Conservation (phyloP, 768 basidiomycete species). For the Amanita subjunquillea region DNA sequence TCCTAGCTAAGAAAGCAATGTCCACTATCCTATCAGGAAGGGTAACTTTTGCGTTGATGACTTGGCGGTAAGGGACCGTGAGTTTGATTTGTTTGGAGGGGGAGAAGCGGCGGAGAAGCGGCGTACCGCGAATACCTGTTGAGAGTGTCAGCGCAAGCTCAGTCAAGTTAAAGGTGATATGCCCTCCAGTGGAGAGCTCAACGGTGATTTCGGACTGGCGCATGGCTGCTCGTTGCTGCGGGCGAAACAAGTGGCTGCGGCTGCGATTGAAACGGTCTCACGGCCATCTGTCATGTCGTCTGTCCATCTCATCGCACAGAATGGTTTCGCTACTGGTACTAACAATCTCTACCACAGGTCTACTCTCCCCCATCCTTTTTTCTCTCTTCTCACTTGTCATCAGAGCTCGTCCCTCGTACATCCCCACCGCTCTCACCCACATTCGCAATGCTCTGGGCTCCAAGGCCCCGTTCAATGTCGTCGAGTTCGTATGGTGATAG, state of each 20-base stretch:
- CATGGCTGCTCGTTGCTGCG: not conserved
- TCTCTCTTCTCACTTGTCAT: not conserved
- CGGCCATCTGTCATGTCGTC: constrained; percentile 16
- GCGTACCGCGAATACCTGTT: constrained; percentile 7
- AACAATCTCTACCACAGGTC: constrained; percentile 77
- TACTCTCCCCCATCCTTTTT: constrained; percentile 4
- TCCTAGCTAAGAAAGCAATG: constrained; percentile 41
- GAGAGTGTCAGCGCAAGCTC: constrained; percentile 9
- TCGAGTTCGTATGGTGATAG: constrained; percentile 42
- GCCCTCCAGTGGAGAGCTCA: constrained; percentile 5
- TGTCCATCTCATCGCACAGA: constrained; percentile 59
- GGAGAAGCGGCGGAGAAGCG: not conserved
- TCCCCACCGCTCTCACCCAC: constrained; percentile 43
- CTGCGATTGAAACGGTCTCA: not conserved
- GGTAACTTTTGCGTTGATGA: constrained; percentile 41
- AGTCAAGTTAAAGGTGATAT: constrained; percentile 9
- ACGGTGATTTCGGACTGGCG: constrained; percentile 8
- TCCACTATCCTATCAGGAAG: constrained; percentile 24
- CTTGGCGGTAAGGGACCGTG: constrained; percentile 28
- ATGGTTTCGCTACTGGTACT: constrained; percentile 71
- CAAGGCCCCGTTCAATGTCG: constrained; percentile 40
- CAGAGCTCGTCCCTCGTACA: constrained; percentile 82
- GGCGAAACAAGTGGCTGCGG: not conserved
- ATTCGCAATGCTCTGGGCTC: constrained; percentile 39
- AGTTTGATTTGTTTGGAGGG: not conserved